Percentiles rank a stretch among this genome's conserved stretches.
Conservation (phyloP, 2,329 filamentous ascomycete genomes). For the Fusarium incarnatum region DNA sequence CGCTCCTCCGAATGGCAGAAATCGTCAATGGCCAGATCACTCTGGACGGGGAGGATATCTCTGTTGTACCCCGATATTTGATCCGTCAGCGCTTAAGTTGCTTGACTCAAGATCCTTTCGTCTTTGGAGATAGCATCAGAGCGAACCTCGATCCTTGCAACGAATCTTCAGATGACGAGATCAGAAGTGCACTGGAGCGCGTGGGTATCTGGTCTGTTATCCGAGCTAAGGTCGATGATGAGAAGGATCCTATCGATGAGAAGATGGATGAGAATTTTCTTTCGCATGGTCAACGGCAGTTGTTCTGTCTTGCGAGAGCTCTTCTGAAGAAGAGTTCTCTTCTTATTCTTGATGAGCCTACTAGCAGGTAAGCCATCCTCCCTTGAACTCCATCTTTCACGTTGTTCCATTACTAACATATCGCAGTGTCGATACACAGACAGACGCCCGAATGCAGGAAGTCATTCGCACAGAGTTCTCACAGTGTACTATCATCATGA, state of each 20-base stretch:
- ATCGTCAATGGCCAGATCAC: slow-evolving; percentile 56
- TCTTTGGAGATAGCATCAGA: slow-evolving; percentile 61
- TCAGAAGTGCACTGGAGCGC: slow-evolving; percentile 58
- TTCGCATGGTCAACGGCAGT: slow-evolving; percentile 51
- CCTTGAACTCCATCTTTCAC: not conserved
- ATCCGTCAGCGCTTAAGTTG: slow-evolving; percentile 55
- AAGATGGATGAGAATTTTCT: slow-evolving; percentile 53
- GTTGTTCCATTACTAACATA: slow-evolving; percentile 8
- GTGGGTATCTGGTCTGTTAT: slow-evolving; percentile 61
- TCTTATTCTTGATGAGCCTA: slow-evolving; percentile 55
- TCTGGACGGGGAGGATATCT: slow-evolving; percentile 59
- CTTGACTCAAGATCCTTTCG: slow-evolving; percentile 65
- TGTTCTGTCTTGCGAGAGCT: slow-evolving; percentile 50
- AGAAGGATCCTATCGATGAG: slow-evolving; percentile 46
- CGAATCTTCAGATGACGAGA: slow-evolving; percentile 54
- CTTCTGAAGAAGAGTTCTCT: slow-evolving; percentile 46
- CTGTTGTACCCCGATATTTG: slow-evolving; percentile 41
- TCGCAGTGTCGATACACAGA: slow-evolving; percentile 47
- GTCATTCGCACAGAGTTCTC: slow-evolving; percentile 49
- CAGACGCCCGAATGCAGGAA: slow-evolving; percentile 47
- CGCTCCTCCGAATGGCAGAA: slow-evolving; percentile 62
- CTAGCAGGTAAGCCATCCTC: slow-evolving; percentile 49
- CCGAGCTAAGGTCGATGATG: slow-evolving; percentile 52
- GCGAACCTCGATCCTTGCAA: slow-evolving; percentile 62
- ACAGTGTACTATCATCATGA: slow-evolving; percentile 50